Evolutionary conservation across 2,329 filamentous ascomycete genomes (phyloP).

Genomic region (Botryotinia narcissicola): DNA sequence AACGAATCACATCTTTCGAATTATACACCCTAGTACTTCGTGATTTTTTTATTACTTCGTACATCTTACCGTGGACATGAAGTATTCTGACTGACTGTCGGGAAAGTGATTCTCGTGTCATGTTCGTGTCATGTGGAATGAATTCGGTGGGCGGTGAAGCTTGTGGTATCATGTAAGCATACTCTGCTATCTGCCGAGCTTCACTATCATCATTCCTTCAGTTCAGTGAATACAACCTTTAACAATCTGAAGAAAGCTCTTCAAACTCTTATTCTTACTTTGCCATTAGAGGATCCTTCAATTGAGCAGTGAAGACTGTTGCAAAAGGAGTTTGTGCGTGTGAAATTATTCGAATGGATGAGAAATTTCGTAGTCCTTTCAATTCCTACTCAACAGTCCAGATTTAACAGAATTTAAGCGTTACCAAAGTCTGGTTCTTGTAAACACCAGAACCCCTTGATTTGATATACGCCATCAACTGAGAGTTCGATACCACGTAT

Average conservation of each 20-base stretch:
- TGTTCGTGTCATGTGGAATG: neutral
- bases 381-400: neutral
- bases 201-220: neutral
- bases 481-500: neutral
- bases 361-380: neutral
- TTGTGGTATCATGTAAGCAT: neutral
- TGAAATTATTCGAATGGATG: neutral
- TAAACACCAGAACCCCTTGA: neutral
- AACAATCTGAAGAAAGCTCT: neutral
- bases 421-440: neutral
- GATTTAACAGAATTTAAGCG: neutral
- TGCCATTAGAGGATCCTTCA: no score
- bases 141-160: slow-evolving; percentile 1
- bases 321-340: no score
- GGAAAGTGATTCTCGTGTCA: no score
- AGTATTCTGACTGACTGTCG: no score
- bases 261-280: neutral
- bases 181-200: neutral
- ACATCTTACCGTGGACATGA: no score
- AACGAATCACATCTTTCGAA: neutral
- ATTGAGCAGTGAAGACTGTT: neutral
- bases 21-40: neutral
- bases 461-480: neutral
- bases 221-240: neutral
- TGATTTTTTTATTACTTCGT: no score